Evolutionary conservation across 2,329 filamentous ascomycete species (phyloP).

Genomic region (Penicillium crustosum): DNA sequence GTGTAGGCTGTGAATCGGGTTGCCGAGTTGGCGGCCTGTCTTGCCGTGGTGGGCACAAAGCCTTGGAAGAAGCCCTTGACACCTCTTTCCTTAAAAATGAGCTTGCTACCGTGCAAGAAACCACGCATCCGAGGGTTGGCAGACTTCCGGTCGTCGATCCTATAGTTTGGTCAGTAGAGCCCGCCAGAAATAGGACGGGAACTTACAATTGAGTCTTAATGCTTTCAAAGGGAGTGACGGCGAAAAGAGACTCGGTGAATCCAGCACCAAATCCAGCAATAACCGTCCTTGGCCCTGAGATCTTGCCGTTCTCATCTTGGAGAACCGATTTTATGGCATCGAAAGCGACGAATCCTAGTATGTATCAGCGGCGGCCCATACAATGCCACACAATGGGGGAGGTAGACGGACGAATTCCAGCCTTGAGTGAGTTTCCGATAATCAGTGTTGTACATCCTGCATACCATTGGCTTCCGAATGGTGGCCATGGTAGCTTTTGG

Average conservation of each 20-base stretch:
- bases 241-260: conserved; percentile 87
- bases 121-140: conserved; percentile 83
- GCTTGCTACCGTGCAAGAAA: conserved; percentile 82
- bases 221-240: conserved; percentile 94
- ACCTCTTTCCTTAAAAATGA: conserved; percentile 87
- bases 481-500: conserved; percentile 90
- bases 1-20: conserved; percentile 90
- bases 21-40: conserved; percentile 92
- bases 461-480: conserved; percentile 94
- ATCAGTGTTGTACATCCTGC: conserved; percentile 96
- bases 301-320: conserved; percentile 78
- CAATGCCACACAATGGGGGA: not conserved
- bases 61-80: conserved; percentile 94
- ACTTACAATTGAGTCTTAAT: conserved; percentile 89
- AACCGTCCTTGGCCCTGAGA: conserved; percentile 86
- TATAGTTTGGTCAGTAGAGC: conserved; percentile 35
- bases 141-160: conserved; percentile 91
- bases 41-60: conserved; percentile 88
- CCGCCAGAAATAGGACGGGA: not conserved
- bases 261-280: conserved; percentile 92
- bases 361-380: not conserved
- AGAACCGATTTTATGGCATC: conserved; percentile 88
- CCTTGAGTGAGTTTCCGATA: conserved; percentile 94
- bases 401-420: conserved; percentile 73
- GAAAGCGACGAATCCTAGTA: conserved; percentile 83